Base-by-base conservation (phyloP, 345 rosid species). In the Nephelium lappaceum region DNA sequence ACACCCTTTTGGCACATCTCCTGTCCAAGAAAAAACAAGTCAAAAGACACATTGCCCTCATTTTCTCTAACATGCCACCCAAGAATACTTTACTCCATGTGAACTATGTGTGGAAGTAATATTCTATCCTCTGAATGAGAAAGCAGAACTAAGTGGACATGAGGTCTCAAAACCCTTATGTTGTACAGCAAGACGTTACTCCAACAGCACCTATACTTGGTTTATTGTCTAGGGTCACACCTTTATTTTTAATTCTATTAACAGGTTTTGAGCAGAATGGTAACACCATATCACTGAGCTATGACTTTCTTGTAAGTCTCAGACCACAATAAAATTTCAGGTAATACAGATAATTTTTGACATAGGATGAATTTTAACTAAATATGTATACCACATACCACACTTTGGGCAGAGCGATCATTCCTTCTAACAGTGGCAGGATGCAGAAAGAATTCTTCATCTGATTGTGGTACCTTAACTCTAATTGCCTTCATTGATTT, bases 341-440 rank as follows among this genome's bases (percentile, higher is more conserved):
- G 39, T 61, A 43, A 11, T 63, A 63, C 51, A 74, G 11, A 47
- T 63, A 15, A 63, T 10, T 14, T 10, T 8, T 3, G 27, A 21
- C 64, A 21, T 21, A 8, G 12, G 27, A 19, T 60, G 64, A 60
- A 60, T 6, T n/a, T 60, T 10, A 8, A 60, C 63, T n/a, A 23
- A 60, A 60, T 60, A 60, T 21, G 64, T n/a, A 9, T 19, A 60
- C 21, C 6, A 86, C 86, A 65, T 91, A 95, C 99, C 96, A 93
- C 97, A 75, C 99, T 95, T 82, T 90, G 93, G 0, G 98, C 96
- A 27, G 98, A 95, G 69, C 90, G 93, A 70, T 95, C 98, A 23
- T 95, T 95, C 80, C 98, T 84, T 83, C 99, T 92, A 41, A 95
- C 97, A 3, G 93, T 95, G 45, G 99, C 98, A 74, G 99, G 98